phyloP scores from a whole-genome alignment of 225 moss, liverwort and hornwort genomes.

The Climacium dendroides region DNA sequence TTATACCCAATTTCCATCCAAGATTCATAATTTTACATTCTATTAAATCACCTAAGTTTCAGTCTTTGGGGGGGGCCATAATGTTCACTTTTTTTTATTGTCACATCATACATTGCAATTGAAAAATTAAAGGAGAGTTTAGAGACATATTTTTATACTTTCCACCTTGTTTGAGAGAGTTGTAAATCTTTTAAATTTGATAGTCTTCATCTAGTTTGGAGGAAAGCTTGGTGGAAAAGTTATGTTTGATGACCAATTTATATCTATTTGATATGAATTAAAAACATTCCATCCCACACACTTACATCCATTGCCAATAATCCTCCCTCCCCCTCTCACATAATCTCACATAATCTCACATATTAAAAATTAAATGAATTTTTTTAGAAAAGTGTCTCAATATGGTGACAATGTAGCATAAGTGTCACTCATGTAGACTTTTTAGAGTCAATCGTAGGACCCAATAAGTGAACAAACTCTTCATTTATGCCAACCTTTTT shows the following conservation, averaged over 20 bases:
- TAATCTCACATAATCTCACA: accelerated
- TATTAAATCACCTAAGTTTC: background rate
- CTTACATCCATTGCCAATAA: background rate
- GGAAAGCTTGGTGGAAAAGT: no score
- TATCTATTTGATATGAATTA: background rate
- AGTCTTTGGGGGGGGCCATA: accelerated
- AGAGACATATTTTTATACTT: no score
- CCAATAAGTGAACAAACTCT: background rate
- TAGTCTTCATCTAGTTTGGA: background rate
- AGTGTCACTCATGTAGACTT: background rate
- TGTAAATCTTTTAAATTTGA: background rate
- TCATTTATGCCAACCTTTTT: background rate
- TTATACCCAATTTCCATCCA: background rate
- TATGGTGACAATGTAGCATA: background rate
- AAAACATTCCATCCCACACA: background rate
- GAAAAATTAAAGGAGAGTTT: background rate
- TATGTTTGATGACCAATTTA: background rate
- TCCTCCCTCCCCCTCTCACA: background rate
- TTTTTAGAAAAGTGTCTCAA: accelerated
- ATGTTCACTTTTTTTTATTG: background rate
- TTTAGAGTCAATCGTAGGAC: accelerated
- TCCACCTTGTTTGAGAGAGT: background rate
- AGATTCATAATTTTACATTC: background rate
- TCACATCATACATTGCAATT: background rate
- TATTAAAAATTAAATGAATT: background rate